Evolutionary conservation across 805 yeast genomes (phyloP).

Genomic region (Candida montana): DNA sequence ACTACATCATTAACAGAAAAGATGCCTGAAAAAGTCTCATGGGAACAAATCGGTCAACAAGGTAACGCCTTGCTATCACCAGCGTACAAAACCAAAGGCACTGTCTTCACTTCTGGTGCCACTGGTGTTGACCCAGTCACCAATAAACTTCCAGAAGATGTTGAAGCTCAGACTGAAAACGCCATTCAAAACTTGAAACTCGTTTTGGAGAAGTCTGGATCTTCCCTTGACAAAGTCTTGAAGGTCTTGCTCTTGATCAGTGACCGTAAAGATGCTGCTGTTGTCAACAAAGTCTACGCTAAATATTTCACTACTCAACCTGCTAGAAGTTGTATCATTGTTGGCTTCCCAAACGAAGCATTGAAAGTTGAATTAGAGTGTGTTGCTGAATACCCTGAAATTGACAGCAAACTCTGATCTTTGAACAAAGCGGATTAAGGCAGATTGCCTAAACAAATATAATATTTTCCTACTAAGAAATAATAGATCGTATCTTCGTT

Average conservation of each 20-base stretch:
- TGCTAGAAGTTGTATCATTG: constrained; percentile 49
- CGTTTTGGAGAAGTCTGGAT: constrained; percentile 39
- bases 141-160: constrained; percentile 36
- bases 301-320: constrained; percentile 44
- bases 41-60: constrained; percentile 29
- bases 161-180: constrained; percentile 39
- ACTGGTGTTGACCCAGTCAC: constrained; percentile 37
- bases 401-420: constrained; percentile 9
- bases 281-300: constrained; percentile 41
- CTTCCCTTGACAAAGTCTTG: constrained; percentile 40
- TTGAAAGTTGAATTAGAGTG: constrained; percentile 49
- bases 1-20: not conserved
- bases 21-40: constrained; percentile 27
- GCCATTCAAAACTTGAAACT: constrained; percentile 40
- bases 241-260: constrained; percentile 47
- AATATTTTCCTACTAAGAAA: too few species aligned
- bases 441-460: too few species aligned
- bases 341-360: constrained; percentile 43
- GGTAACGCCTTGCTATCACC: constrained; percentile 35
- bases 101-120: constrained; percentile 45
- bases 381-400: constrained; percentile 31
- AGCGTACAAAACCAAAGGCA: constrained; percentile 35
- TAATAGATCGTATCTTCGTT: too few species aligned
- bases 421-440: too few species aligned
- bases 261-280: constrained; percentile 36